Conservation (phyloP, 2,329 filamentous ascomycete genomes). For the Neonectria sp. region DNA sequence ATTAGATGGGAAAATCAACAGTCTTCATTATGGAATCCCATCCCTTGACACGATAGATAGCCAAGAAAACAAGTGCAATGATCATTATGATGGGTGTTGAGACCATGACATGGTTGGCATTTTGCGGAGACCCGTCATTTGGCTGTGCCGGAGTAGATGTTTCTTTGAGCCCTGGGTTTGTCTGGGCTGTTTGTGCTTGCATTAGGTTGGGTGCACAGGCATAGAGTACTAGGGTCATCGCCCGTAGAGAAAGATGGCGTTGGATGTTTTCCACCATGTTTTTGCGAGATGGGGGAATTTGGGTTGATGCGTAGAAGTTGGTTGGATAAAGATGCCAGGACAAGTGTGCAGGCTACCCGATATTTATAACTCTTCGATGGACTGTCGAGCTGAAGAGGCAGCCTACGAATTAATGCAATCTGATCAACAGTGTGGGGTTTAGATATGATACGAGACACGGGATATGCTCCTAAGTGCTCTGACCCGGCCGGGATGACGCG, state of each 20-base stretch:
- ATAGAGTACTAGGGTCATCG: background rate
- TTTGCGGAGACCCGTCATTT: background rate
- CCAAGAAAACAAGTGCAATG: background rate
- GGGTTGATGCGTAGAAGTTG: background rate
- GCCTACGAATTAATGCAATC: background rate
- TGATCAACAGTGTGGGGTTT: background rate
- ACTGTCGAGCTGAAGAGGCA: background rate
- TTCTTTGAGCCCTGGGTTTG: background rate
- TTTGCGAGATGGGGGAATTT: background rate
- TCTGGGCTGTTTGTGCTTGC: background rate
- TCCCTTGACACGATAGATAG: background rate
- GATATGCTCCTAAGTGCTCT: background rate
- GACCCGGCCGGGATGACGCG: background rate
- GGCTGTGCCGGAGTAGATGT: background rate
- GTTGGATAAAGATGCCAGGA: background rate
- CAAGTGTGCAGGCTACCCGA: background rate
- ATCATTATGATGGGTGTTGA: background rate
- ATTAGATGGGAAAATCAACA: background rate
- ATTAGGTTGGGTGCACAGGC: background rate
- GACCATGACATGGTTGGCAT: background rate
- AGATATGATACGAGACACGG: background rate
- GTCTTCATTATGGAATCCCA: slow-evolving; percentile 1
- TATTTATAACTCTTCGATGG: background rate
- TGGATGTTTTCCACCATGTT: background rate
- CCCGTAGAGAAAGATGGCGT: background rate